A percentile compares a stretch with the other conserved stretches of the same genome.
Conservation (phyloP, 768 basidiomycete species). For the Mycena olivaceomarginata region DNA sequence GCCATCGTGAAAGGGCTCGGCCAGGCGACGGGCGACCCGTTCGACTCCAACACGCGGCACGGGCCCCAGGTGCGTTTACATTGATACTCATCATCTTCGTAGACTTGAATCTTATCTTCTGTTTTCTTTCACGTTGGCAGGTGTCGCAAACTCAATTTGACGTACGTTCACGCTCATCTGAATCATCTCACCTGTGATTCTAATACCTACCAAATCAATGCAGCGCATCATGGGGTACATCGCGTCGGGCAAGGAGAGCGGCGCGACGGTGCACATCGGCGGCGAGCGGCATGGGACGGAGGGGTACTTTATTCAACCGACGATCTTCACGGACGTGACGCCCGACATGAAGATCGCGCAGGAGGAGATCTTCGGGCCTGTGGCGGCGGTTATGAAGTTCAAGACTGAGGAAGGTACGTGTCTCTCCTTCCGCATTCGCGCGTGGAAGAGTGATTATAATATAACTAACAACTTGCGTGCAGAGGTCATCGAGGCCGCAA, state of each 20-base stretch:
- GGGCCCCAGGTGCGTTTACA: slow-evolving; percentile 67
- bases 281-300: slow-evolving; percentile 74
- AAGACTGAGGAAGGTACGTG: slow-evolving; percentile 67
- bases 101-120: background rate
- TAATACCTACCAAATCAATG: background rate
- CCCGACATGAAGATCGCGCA: slow-evolving; percentile 81
- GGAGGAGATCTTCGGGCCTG: slow-evolving; percentile 87
- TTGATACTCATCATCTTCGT: too few species aligned
- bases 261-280: slow-evolving; percentile 78
- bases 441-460: background rate
- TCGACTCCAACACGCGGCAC: slow-evolving; percentile 74
- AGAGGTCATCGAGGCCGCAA: slow-evolving; percentile 84
- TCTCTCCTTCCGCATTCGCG: slow-evolving; percentile 4
- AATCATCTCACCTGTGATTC: background rate
- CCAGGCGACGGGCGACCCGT: slow-evolving; percentile 79
- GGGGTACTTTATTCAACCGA: slow-evolving; percentile 81
- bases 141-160: slow-evolving; percentile 86
- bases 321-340: slow-evolving; percentile 78
- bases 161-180: slow-evolving; percentile 60
- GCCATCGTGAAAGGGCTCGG: slow-evolving; percentile 72
- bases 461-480: slow-evolving; percentile 34
- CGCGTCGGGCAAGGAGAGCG: slow-evolving; percentile 76
- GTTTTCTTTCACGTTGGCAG: slow-evolving; percentile 53
- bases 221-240: slow-evolving; percentile 86
- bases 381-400: slow-evolving; percentile 83